Evolutionary conservation across 495 filamentous ascomycete species (phyloP).

Genomic region (Annulohypoxylon bovei): DNA sequence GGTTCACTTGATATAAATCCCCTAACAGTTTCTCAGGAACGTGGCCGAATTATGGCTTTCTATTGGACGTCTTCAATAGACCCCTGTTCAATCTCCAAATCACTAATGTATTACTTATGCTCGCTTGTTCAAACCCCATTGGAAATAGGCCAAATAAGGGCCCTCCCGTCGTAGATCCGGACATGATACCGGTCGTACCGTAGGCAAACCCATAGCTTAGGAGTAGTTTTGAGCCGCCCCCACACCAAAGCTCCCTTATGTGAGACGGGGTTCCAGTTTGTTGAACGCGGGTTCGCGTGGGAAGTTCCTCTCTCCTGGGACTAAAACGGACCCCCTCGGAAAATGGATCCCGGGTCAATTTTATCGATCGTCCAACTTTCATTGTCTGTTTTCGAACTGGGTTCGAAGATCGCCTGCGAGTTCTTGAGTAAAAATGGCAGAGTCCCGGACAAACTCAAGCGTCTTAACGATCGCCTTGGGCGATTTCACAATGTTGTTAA

Average conservation of each 20-base stretch:
- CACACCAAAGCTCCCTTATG: slow-evolving; percentile 31
- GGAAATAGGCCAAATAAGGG: slow-evolving; percentile 6
- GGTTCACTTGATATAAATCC: slow-evolving; percentile 23
- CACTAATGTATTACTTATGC: slow-evolving; percentile 19
- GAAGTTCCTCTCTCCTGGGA: slow-evolving; percentile 26
- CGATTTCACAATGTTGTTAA: slow-evolving; percentile 24
- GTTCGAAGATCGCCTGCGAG: slow-evolving; percentile 28
- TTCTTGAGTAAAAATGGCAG: slow-evolving; percentile 31
- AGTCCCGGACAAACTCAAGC: slow-evolving; percentile 28
- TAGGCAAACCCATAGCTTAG: neutral
- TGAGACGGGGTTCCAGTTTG: slow-evolving; percentile 36
- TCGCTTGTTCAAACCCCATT: slow-evolving; percentile 23
- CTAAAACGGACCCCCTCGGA: slow-evolving; percentile 24
- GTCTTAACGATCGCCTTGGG: slow-evolving; percentile 35
- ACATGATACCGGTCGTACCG: slow-evolving; percentile 17
- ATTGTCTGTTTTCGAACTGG: slow-evolving; percentile 29
- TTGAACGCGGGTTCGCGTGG: slow-evolving; percentile 25
- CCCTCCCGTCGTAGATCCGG: slow-evolving; percentile 26
- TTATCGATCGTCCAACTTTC: slow-evolving; percentile 40
- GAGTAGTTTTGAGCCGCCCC: slow-evolving; percentile 26
- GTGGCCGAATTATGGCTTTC: slow-evolving; percentile 19
- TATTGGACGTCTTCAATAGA: slow-evolving; percentile 21
- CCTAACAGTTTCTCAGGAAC: slow-evolving; percentile 18
- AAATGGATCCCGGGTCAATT: slow-evolving; percentile 38
- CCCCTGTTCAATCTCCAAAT: slow-evolving; percentile 32